Evolutionary conservation across 2,329 filamentous ascomycete genomes (phyloP), one percentile per base, ranked within the genome.

Genomic region (Pseudocercospora eumusae): DNA sequence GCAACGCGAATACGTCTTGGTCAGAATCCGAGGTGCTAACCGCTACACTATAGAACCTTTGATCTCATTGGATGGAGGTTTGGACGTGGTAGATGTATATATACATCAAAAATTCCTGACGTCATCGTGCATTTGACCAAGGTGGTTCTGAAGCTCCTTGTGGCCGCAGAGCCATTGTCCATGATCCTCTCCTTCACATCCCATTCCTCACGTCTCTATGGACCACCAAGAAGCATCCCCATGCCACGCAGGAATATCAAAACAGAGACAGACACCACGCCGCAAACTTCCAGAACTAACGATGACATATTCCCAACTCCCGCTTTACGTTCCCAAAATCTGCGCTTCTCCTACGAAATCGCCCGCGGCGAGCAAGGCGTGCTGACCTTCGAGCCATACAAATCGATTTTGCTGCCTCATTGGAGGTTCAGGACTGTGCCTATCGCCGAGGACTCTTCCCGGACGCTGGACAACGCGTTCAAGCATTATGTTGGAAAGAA

Each of bases 341-440:
- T 80, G 36, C 76, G 77, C 54, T 81, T 82, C 78, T 75, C 76
- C 66, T 87, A 87, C 74, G 79, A 79, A 63, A 85, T 88, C 64
- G 84, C 78, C 13, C 83, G 84, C 47, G 84, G 85, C 62, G 85
- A 88, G 71, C 81, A 82, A 71, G 83, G 84, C 57, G 86, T 88
- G 9, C 75, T 88, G 31, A 85, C 83, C 1, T 86, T 83, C 68
- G 85, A 88, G 68, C 86, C 85, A 0, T 88, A 88, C 76, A 87
- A 88, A 72, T 84, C 82, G 18, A 71, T 77, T 15, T 78, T 88
- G 0, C 79, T 88, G 0, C 86, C 85, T 0, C 77, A 81, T 44
- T 88, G 85, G 85, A 80, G 82, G 5, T 88, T 88, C 76, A 79
- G 79, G 49, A 86, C 81, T 0, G 73, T 79, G 0, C 68, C 78